Conservation (phyloP, 2,329 filamentous ascomycete genomes). For the Sporothrix luriei region DNA sequence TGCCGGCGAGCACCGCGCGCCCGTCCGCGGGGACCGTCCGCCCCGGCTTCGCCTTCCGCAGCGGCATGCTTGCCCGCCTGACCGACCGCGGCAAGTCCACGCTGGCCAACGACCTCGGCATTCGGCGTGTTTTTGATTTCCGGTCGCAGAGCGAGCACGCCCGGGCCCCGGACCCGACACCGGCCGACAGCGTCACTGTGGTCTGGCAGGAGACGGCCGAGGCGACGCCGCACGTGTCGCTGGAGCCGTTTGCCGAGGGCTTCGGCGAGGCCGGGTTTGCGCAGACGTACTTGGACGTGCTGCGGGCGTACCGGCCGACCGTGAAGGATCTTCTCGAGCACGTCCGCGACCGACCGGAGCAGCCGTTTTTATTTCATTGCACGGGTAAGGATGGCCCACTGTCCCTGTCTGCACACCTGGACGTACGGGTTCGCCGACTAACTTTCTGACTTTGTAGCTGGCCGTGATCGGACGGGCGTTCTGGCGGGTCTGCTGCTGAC, state of each 20-base stretch:
- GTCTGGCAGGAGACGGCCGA: constrained; percentile 48
- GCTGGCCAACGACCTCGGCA: constrained; percentile 44
- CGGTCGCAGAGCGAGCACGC: constrained; percentile 51
- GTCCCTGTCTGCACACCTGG: background rate
- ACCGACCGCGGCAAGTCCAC: constrained; percentile 45
- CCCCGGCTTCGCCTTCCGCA: constrained; percentile 51
- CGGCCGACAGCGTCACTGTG: constrained; percentile 49
- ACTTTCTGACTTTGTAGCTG: constrained; percentile 45
- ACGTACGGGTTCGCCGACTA: background rate
- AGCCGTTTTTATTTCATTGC: constrained; percentile 58
- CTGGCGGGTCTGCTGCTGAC: constrained; percentile 54
- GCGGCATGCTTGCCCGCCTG: constrained; percentile 48
- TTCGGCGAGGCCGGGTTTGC: constrained; percentile 50
- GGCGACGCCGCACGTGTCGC: constrained; percentile 45
- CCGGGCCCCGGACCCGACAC: constrained; percentile 48
- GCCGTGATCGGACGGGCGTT: constrained; percentile 58
- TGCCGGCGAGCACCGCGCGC: constrained; percentile 38
- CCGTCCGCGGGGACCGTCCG: constrained; percentile 43
- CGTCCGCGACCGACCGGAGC: constrained; percentile 50
- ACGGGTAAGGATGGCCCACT: constrained; percentile 46
- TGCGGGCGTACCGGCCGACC: constrained; percentile 48
- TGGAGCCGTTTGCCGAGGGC: constrained; percentile 50
- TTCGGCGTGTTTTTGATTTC: constrained; percentile 56
- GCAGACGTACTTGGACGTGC: constrained; percentile 53
- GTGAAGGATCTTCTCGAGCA: constrained; percentile 53